A percentile compares a stretch with the other conserved stretches of the same genome.
These are phyloP conservation scores for Nicotiana paniculata DNA, from an alignment of 257 asterid genomes.

Conservation along the genomic window DNA sequence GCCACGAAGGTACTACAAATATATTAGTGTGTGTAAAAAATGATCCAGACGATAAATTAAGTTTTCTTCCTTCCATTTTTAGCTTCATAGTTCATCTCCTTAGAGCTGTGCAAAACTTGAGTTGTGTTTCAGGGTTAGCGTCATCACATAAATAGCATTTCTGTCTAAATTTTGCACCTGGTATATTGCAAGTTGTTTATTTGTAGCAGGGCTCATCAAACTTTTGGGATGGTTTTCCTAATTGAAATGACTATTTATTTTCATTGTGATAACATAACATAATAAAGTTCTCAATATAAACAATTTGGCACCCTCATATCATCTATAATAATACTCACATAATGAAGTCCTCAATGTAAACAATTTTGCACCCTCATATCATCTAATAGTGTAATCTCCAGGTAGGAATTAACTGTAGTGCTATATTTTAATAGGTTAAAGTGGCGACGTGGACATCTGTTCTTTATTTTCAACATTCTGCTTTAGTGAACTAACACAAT, in stretches of 20 bases:
- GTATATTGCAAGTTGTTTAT: neutral
- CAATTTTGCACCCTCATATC: neutral
- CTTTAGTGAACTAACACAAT: slow-evolving; percentile 1
- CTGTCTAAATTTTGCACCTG: neutral
- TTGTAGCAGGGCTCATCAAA: neutral
- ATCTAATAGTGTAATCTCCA: neutral
- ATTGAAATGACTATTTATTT: neutral
- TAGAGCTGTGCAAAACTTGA: no score
- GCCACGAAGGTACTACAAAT: neutral
- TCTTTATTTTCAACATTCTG: neutral
- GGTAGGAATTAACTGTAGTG: neutral
- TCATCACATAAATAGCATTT: neutral
- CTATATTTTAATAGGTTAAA: neutral
- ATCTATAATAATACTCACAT: neutral
- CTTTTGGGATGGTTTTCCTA: neutral
- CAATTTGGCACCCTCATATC: neutral
- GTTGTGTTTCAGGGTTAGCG: neutral
- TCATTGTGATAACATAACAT: neutral
- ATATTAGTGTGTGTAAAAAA: neutral
- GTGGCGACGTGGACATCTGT: neutral
- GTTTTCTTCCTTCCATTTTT: neutral
- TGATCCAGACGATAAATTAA: neutral
- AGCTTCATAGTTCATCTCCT: no score
- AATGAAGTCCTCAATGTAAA: neutral
- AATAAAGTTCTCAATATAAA: neutral